A percentile compares a stretch with the other conserved stretches of the same genome.
Evolutionary conservation across 306 rosid species (phyloP).

Genomic region (Chamaecrista fasciculata): DNA sequence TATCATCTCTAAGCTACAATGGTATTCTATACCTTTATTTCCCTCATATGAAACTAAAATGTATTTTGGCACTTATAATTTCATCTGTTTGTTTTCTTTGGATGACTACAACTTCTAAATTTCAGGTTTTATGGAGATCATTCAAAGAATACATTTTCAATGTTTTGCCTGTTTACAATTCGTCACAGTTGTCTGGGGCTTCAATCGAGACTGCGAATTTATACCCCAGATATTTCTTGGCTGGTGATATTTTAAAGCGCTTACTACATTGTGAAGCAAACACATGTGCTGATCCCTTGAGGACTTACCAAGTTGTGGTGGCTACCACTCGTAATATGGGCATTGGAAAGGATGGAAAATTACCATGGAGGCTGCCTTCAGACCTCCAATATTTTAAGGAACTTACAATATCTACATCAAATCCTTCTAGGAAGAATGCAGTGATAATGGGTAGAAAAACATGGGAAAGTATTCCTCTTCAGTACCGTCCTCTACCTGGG

Average conservation of each 20-base stretch:
- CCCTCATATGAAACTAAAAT: neutral
- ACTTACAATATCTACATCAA: slow-evolving; percentile 43
- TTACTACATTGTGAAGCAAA: slow-evolving; percentile 32
- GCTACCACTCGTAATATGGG: slow-evolving; percentile 65
- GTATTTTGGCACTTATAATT: neutral
- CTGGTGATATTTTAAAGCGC: neutral
- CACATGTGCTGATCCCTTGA: slow-evolving; percentile 34
- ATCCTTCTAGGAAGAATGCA: slow-evolving; percentile 59
- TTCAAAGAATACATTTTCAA: neutral
- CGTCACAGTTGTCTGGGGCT: neutral
- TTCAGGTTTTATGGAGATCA: neutral
- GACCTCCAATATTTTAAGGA: slow-evolving; percentile 62
- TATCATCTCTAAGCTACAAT: neutral
- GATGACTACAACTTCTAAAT: neutral
- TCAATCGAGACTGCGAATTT: neutral
- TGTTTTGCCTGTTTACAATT: neutral
- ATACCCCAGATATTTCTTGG: neutral
- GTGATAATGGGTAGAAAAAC: slow-evolving; percentile 67
- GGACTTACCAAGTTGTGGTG: slow-evolving; percentile 64
- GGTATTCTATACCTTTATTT: neutral
- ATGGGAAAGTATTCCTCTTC: slow-evolving; percentile 60
- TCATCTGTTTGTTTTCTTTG: neutral
- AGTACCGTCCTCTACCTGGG: slow-evolving; percentile 52
- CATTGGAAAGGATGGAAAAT: slow-evolving; percentile 61
- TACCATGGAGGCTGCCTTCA: slow-evolving; percentile 59